Percentiles rank a stretch among this genome's conserved stretches.
phyloP scores from a whole-genome alignment of 257 asterid species.

The Solanum pimpinellifolium region DNA sequence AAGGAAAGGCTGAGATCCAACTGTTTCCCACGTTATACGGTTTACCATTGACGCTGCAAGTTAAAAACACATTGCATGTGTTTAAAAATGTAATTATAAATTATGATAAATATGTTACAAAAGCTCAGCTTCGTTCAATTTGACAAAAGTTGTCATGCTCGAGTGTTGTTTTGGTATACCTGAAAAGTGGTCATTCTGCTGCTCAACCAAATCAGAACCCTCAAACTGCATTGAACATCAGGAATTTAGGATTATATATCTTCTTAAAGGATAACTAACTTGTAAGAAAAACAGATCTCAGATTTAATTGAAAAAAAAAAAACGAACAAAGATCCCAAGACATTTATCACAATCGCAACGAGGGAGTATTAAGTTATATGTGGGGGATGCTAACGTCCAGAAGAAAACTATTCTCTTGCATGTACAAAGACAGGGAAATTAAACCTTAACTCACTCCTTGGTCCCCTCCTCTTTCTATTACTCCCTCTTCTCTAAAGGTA shows the following conservation, averaged over 20 bases:
- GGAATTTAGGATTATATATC: not conserved
- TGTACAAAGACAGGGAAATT: not conserved
- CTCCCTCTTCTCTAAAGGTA: not conserved
- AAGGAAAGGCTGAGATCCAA: slow-evolving; percentile 38
- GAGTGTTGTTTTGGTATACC: slow-evolving; percentile 19
- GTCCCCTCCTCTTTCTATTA: not conserved
- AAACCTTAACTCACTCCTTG: not conserved
- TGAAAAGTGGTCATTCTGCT: slow-evolving; percentile 67
- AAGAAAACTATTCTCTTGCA: not conserved
- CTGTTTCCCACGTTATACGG: slow-evolving; percentile 57
- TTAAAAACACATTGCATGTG: not conserved
- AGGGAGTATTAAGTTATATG: not conserved
- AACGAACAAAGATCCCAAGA: not conserved
- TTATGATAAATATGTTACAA: not conserved
- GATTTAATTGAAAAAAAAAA: not conserved
- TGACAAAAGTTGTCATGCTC: not conserved
- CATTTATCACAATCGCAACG: not conserved
- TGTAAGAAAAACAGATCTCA: not conserved
- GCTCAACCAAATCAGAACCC: slow-evolving; percentile 60
- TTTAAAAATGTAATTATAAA: not conserved
- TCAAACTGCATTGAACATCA: slow-evolving; percentile 43
- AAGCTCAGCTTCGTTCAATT: not conserved
- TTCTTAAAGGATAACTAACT: not conserved
- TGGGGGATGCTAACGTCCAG: not conserved
- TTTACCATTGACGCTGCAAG: slow-evolving; percentile 77